Evolutionary conservation across 164 flowering plant species (phyloP).

Genomic region (Liquidambar formosana): DNA sequence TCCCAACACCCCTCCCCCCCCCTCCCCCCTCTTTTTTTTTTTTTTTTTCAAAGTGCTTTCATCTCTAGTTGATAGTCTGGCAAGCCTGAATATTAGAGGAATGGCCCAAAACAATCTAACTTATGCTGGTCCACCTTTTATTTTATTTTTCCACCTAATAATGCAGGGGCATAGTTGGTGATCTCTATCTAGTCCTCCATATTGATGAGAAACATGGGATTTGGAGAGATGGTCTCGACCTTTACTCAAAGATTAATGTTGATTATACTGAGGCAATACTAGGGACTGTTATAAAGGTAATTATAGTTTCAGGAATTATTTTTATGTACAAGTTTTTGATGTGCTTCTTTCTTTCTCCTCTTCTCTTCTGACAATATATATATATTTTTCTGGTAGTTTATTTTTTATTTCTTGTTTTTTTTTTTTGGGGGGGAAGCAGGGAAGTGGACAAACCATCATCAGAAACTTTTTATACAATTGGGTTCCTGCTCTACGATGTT

Average conservation of each 20-base stretch:
- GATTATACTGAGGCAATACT: conserved; percentile 89
- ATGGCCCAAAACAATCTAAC: background rate
- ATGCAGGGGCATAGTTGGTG: conserved; percentile 73
- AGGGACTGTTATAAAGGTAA: conserved; percentile 75
- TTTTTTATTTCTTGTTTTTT: too few relatives aligned
- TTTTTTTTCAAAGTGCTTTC: background rate
- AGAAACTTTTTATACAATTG: background rate
- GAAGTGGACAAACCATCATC: background rate
- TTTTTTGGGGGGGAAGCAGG: too few relatives aligned
- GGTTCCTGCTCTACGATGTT: background rate
- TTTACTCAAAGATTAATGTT: conserved; percentile 67
- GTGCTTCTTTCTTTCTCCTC: too few relatives aligned
- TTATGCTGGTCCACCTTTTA: too few relatives aligned
- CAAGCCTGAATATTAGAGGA: background rate
- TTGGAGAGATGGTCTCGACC: conserved; percentile 73
- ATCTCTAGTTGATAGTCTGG: background rate
- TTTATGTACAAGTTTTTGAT: too few relatives aligned
- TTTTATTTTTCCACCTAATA: conserved; percentile 5
- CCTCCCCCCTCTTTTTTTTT: background rate
- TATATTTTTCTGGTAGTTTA: too few relatives aligned
- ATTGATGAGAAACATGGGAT: conserved; percentile 69
- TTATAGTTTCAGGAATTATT: background rate
- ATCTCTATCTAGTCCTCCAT: conserved; percentile 68
- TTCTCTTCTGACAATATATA: too few relatives aligned
- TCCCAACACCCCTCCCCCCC: too few relatives aligned